Base-by-base conservation (phyloP, 371 early-diverging fungal genomes). In the Spraguea lophii region DNA sequence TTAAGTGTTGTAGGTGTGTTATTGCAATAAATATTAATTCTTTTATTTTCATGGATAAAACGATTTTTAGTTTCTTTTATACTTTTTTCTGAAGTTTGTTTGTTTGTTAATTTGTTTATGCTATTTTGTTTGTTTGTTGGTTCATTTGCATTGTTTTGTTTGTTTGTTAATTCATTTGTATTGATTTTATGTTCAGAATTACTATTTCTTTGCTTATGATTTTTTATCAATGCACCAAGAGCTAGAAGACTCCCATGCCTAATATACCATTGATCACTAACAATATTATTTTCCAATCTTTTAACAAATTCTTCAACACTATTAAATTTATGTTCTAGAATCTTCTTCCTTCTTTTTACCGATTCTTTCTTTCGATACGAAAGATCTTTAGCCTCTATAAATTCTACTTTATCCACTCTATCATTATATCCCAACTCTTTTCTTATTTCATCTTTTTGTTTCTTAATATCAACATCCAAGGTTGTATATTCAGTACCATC, bases 241-340 rank as follows among this genome's bases (percentile, higher is more conserved):
- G 53, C 57, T 34, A 57, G 49, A 39, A 66, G 53, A 1, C 62
- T 59, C 0, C 70, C 70, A 41, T 66, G 66, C 41, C 70, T 46
- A 39, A 55, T 63, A 21, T 61, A 40, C 70, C 70, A 70, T 13
- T 54, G 57, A 37, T 34, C 48, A 25, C 52, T 53, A 13, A 58
- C 15, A 19, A 70, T 26, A 43, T 64, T 64, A 4, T 26, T 30
- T 10, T 46, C 46, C 1, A 70, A 23, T 2, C 46, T 25, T 35
- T 46, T 37, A 49, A 59, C 65, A 48, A 70, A 66, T 15, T 69
- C 64, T 48, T 52, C 36, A 24, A 52, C 30, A 20, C 53, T 53
- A 7, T 49, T 39, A 21, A 46, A 52, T 42, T 52, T 47, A 20
- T 49, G 34, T 15, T 44, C 56, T 6, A 30, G 15, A 16, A 51